These are phyloP conservation scores for Yarrowia sp. DNA, from an alignment of 805 yeast species.

Conservation along the genomic window DNA sequence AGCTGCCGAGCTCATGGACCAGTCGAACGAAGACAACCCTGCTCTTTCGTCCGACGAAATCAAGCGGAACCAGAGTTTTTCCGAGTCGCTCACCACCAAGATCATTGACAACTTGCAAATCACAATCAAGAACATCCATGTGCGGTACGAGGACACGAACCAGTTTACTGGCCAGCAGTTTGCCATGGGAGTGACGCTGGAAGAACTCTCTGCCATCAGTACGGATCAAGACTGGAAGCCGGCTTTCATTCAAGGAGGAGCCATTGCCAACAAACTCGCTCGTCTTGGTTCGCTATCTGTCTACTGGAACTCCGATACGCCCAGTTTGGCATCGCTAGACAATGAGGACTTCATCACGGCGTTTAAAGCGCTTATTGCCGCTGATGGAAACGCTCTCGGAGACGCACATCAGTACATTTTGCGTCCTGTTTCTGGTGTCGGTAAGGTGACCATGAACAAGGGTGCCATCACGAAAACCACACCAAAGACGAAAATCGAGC, in stretches of 20 bases:
- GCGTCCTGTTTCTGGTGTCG: slow-evolving; percentile 86
- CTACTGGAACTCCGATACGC: slow-evolving; percentile 77
- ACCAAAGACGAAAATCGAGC: slow-evolving; percentile 63
- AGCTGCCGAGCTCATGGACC: slow-evolving; percentile 54
- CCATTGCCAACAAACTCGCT: slow-evolving; percentile 70
- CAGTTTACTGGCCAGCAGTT: slow-evolving; percentile 58
- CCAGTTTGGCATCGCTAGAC: slow-evolving; percentile 46
- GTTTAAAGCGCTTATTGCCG: slow-evolving; percentile 38
- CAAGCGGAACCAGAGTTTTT: slow-evolving; percentile 70
- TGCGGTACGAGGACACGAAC: slow-evolving; percentile 82
- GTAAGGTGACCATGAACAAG: slow-evolving; percentile 78
- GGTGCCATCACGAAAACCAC: slow-evolving; percentile 47
- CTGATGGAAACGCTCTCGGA: slow-evolving; percentile 12
- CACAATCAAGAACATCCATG: slow-evolving; percentile 84
- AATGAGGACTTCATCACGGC: slow-evolving; percentile 39
- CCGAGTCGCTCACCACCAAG: slow-evolving; percentile 83
- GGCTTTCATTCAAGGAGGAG: slow-evolving; percentile 70
- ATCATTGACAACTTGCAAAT: slow-evolving; percentile 90
- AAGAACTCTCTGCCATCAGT: slow-evolving; percentile 87
- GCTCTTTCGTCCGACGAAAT: slow-evolving; percentile 37
- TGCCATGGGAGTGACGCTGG: slow-evolving; percentile 76
- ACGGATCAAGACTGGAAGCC: slow-evolving; percentile 84
- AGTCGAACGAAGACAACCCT: slow-evolving; percentile 43
- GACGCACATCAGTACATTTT: slow-evolving; percentile 48
- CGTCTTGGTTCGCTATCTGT: slow-evolving; percentile 70